Conservation (phyloP, 2,329 filamentous ascomycete genomes). For the Pseudogymnoascus sp. region DNA sequence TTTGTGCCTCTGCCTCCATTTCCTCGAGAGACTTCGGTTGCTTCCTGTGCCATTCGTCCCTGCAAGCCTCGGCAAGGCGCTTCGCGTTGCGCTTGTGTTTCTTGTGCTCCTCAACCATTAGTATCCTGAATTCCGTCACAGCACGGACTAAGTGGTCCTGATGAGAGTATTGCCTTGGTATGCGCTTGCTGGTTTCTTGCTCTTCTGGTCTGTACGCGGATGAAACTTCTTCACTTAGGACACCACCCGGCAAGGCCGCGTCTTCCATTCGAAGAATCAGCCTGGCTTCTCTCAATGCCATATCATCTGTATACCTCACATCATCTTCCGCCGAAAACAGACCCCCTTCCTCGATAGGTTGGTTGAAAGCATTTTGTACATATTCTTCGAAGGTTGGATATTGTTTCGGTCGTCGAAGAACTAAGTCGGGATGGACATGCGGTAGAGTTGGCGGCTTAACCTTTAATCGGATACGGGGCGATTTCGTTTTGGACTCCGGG, state of each 20-base stretch:
- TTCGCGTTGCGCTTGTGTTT: slow-evolving; percentile 72
- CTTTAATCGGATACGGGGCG: slow-evolving; percentile 43
- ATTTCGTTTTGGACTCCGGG: slow-evolving; percentile 17
- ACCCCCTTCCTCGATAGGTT: slow-evolving; percentile 48
- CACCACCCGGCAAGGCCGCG: slow-evolving; percentile 65
- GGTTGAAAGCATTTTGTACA: slow-evolving; percentile 40
- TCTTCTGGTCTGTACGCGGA: slow-evolving; percentile 66
- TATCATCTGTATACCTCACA: slow-evolving; percentile 49
- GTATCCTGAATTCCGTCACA: slow-evolving; percentile 67
- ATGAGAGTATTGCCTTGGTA: slow-evolving; percentile 70
- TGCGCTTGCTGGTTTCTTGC: slow-evolving; percentile 55
- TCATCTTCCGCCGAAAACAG: slow-evolving; percentile 50
- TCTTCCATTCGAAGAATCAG: slow-evolving; percentile 62
- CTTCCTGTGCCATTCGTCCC: slow-evolving; percentile 64
- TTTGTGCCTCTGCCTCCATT: slow-evolving; percentile 67
- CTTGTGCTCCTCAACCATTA: slow-evolving; percentile 72
- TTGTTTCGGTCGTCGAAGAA: slow-evolving; percentile 43
- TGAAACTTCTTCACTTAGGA: slow-evolving; percentile 63
- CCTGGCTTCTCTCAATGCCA: slow-evolving; percentile 59
- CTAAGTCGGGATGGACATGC: slow-evolving; percentile 51
- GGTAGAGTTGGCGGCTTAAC: slow-evolving; percentile 44
- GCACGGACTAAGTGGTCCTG: slow-evolving; percentile 78
- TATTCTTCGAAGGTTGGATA: slow-evolving; percentile 51
- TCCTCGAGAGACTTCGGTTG: slow-evolving; percentile 74
- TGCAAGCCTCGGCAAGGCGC: slow-evolving; percentile 67